Evolutionary conservation across 2,329 filamentous ascomycete species (phyloP).

Genomic region (Fusarium tupiense): DNA sequence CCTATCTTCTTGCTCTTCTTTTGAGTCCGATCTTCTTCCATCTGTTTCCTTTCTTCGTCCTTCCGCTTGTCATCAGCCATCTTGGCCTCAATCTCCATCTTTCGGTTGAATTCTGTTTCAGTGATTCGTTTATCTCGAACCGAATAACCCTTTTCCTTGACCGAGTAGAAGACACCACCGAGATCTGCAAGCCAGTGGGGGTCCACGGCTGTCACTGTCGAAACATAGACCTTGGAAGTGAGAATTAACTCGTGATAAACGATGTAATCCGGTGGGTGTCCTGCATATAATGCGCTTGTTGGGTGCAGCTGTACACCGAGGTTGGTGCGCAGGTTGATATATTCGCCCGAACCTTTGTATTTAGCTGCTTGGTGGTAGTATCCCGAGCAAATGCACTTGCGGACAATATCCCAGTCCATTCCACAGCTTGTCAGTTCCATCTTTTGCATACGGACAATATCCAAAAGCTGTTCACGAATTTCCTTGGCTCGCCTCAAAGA

Average conservation of each 20-base stretch:
- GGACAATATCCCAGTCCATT: slow-evolving; percentile 95
- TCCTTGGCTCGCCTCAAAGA: slow-evolving; percentile 90
- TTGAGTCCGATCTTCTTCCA: slow-evolving; percentile 57
- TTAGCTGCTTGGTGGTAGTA: slow-evolving; percentile 98
- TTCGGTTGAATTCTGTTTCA: slow-evolving; percentile 90
- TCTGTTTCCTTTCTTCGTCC: slow-evolving; percentile 66
- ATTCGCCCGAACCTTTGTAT: slow-evolving; percentile 96
- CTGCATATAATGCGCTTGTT: slow-evolving; percentile 92
- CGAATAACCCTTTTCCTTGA: slow-evolving; percentile 98
- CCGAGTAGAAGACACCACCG: slow-evolving; percentile 94
- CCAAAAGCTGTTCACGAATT: slow-evolving; percentile 90
- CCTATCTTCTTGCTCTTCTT: slow-evolving; percentile 53
- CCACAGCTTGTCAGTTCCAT: slow-evolving; percentile 89
- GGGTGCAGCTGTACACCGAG: slow-evolving; percentile 95
- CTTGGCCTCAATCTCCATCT: slow-evolving; percentile 91
- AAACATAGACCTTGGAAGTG: slow-evolving; percentile 98
- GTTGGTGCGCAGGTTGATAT: slow-evolving; percentile 94
- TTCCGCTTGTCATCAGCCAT: slow-evolving; percentile 86
- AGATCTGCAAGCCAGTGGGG: slow-evolving; percentile 97
- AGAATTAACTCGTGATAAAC: slow-evolving; percentile 98
- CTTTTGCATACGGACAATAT: slow-evolving; percentile 94
- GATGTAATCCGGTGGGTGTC: slow-evolving; percentile 95
- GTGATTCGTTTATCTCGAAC: slow-evolving; percentile 85
- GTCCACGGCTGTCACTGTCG: slow-evolving; percentile 93
- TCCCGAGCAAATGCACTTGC: slow-evolving; percentile 95